Percentiles rank a stretch among this genome's conserved stretches.
These are phyloP conservation scores for Populus alba DNA, from an alignment of 345 rosid genomes.

Conservation along the genomic window DNA sequence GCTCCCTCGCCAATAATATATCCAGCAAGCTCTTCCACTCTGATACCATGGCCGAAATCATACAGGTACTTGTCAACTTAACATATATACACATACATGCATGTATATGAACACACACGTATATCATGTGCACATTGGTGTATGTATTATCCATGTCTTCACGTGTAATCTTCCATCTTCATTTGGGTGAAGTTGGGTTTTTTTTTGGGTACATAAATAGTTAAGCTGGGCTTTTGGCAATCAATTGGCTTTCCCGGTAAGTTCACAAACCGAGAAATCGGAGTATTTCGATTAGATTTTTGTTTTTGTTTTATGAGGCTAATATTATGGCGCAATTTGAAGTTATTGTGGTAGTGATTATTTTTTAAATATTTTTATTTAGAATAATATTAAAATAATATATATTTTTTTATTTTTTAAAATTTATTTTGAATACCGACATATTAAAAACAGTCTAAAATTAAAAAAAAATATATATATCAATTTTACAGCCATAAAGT, in stretches of 20 bases:
- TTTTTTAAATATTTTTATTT: no score
- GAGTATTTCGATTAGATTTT: neutral
- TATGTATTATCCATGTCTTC: neutral
- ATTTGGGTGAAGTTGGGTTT: neutral
- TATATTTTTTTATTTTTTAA: no score
- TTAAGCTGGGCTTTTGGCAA: neutral
- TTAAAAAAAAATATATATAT: no score
- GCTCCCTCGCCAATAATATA: constrained; percentile 39
- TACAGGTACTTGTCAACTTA: constrained; percentile 52
- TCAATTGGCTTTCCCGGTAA: neutral
- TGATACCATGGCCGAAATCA: constrained; percentile 38
- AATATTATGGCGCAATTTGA: neutral
- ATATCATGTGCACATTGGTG: neutral
- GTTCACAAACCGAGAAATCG: neutral
- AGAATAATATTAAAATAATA: no score
- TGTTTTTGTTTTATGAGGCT: neutral
- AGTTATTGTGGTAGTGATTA: no score
- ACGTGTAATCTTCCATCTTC: neutral
- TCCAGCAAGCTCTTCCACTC: constrained; percentile 20
- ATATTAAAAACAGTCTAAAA: no score
- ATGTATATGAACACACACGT: neutral
- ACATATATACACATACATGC: no score
- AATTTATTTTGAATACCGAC: no score
- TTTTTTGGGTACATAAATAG: no score
- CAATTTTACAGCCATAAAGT: neutral